These are phyloP conservation scores for Diaporthe capsici DNA, from an alignment of 2,329 filamentous ascomycete genomes.

Conservation along the genomic window DNA sequence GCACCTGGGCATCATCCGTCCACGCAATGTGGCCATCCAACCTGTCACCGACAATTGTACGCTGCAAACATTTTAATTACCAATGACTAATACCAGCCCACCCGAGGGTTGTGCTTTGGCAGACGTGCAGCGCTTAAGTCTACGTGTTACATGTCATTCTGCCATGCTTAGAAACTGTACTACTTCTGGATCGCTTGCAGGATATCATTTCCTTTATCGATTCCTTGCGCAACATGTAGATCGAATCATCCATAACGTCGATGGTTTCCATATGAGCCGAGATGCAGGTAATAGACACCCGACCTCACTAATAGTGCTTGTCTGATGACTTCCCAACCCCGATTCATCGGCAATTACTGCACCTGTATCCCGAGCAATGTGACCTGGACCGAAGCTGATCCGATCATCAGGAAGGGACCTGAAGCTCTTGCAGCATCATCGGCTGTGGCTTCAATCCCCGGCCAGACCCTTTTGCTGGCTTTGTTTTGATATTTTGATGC, in stretches of 20 bases:
- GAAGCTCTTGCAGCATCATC: background rate
- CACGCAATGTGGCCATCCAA: background rate
- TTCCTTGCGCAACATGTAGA: background rate
- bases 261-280: background rate
- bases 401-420: background rate
- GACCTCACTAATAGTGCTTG: background rate
- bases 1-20: background rate
- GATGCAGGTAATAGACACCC: background rate
- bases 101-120: background rate
- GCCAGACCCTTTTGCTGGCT: background rate
- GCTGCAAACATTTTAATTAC: slow-evolving; percentile 26
- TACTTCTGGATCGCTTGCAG: background rate
- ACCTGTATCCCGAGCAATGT: background rate
- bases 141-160: background rate
- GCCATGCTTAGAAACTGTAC: background rate
- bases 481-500: background rate
- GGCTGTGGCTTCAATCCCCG: background rate
- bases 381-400: background rate
- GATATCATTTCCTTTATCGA: background rate
- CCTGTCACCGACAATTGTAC: slow-evolving; percentile 25
- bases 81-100: slow-evolving; percentile 14
- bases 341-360: background rate
- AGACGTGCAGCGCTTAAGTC: background rate
- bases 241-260: background rate
- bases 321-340: background rate